phyloP scores from a whole-genome alignment of 768 basidiomycete species.

The Boletus subparvulus region DNA sequence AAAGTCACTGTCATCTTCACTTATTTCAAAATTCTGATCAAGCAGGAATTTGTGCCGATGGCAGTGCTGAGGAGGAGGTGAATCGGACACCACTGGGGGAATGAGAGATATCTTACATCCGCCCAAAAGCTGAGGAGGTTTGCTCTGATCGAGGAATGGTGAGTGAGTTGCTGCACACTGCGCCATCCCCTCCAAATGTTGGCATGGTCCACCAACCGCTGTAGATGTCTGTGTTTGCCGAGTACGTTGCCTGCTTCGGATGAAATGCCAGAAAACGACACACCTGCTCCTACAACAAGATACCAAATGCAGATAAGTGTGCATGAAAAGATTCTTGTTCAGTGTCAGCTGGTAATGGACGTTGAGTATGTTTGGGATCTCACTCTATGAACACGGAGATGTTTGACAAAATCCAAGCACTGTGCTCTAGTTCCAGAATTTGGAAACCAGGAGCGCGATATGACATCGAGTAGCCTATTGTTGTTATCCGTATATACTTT shows the following conservation, averaged over 20 bases:
- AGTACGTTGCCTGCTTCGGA: neutral
- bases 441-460: conserved; percentile 6
- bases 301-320: conserved; percentile 25
- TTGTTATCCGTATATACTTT: neutral
- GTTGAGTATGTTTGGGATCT: neutral
- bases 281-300: conserved; percentile 15
- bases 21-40: neutral
- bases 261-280: neutral
- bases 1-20: conserved; percentile 18
- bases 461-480: neutral
- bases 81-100: neutral
- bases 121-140: conserved; percentile 8
- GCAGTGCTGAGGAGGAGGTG: conserved; percentile 14
- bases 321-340: conserved; percentile 24
- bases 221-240: conserved; percentile 6
- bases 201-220: conserved; percentile 4
- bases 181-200: conserved; percentile 14
- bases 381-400: conserved; percentile 24
- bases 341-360: conserved; percentile 2
- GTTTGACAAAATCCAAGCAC: conserved; percentile 7
- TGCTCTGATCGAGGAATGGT: conserved; percentile 15
- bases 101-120: conserved; percentile 7
- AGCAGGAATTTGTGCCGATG: conserved; percentile 6
- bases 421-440: neutral
- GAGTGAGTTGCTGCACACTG: conserved; percentile 17